Percentiles rank a stretch among this genome's conserved stretches.
These are phyloP conservation scores for Piloderma croceum DNA, from an alignment of 768 basidiomycete genomes.

Conservation along the genomic window DNA sequence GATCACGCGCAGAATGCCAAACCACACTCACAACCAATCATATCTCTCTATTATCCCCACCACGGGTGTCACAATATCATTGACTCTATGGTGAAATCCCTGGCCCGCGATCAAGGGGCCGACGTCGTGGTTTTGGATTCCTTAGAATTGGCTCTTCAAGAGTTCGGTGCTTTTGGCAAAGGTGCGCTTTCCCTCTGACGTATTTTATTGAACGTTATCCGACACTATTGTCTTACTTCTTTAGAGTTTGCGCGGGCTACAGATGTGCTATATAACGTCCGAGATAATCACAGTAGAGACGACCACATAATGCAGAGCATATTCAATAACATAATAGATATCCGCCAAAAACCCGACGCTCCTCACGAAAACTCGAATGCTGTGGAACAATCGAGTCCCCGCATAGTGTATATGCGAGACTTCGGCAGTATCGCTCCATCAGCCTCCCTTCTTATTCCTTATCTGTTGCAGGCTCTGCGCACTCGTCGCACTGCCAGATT, in stretches of 20 bases:
- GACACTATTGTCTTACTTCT: neutral
- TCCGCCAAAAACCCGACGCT: neutral
- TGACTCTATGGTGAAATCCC: slow-evolving; percentile 5
- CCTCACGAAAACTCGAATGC: slow-evolving; percentile 3
- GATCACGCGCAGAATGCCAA: too few relatives aligned
- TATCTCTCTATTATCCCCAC: too few relatives aligned
- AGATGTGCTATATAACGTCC: slow-evolving; percentile 4
- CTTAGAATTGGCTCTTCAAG: slow-evolving; percentile 10
- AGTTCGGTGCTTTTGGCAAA: slow-evolving; percentile 10
- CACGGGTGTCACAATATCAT: too few relatives aligned
- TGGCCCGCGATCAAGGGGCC: slow-evolving; percentile 10
- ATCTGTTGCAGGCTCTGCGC: slow-evolving; percentile 6
- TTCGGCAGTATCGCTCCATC: too few relatives aligned
- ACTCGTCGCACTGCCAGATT: neutral
- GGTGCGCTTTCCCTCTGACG: slow-evolving; percentile 4
- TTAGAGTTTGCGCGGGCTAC: slow-evolving; percentile 9
- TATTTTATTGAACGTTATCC: slow-evolving; percentile 1
- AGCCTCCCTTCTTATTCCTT: slow-evolving; percentile 7
- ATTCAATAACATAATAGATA: neutral
- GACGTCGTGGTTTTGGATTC: too few relatives aligned
- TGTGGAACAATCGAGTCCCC: slow-evolving; percentile 7
- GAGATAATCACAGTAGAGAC: slow-evolving; percentile 4
- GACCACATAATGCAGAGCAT: slow-evolving; percentile 4
- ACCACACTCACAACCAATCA: too few relatives aligned
- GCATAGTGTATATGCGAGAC: slow-evolving; percentile 4